phyloP scores from a whole-genome alignment of 352 stramenopile genomes.

The Phytopythium mirpurense region DNA sequence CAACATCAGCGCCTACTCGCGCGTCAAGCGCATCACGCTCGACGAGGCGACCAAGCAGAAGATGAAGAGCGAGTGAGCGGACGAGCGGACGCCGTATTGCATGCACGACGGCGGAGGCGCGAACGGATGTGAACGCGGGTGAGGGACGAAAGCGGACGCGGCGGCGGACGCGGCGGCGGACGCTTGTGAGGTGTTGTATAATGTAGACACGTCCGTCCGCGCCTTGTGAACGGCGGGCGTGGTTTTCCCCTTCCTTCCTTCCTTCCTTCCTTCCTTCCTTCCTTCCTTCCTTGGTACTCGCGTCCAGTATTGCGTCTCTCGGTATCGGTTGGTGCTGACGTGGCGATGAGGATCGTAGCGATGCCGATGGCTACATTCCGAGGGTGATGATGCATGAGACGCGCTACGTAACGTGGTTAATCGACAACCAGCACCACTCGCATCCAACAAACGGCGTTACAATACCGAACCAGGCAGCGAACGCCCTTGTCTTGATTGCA shows the following conservation, averaged over 20 bases:
- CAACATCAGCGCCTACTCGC: conserved; percentile 89
- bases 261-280: too few relatives aligned
- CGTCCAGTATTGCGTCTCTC: too few relatives aligned
- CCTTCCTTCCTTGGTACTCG: too few relatives aligned
- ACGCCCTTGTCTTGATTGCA: neutral
- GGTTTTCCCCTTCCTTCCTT: neutral
- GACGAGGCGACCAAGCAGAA: conserved; percentile 51
- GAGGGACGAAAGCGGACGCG: neutral
- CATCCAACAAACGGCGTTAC: neutral
- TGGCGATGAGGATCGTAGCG: too few relatives aligned
- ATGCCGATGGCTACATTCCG: neutral
- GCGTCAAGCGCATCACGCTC: conserved; percentile 85
- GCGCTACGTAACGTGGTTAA: too few relatives aligned
- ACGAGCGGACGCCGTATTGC: too few relatives aligned
- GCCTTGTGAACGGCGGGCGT: neutral
- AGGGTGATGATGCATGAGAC: neutral
- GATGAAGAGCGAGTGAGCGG: conserved; percentile 61
- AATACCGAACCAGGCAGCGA: neutral
- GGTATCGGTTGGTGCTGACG: neutral
- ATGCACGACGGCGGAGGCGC: neutral
- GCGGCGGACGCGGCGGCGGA: too few relatives aligned
- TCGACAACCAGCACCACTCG: neutral
- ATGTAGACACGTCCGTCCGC: conserved; percentile 1
- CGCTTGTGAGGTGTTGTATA: neutral
- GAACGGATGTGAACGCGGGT: neutral